Percentiles rank a stretch among this genome's conserved stretches.
Evolutionary conservation across 176 grass and related monocot species (phyloP).

Genomic region (Carex pumila): DNA sequence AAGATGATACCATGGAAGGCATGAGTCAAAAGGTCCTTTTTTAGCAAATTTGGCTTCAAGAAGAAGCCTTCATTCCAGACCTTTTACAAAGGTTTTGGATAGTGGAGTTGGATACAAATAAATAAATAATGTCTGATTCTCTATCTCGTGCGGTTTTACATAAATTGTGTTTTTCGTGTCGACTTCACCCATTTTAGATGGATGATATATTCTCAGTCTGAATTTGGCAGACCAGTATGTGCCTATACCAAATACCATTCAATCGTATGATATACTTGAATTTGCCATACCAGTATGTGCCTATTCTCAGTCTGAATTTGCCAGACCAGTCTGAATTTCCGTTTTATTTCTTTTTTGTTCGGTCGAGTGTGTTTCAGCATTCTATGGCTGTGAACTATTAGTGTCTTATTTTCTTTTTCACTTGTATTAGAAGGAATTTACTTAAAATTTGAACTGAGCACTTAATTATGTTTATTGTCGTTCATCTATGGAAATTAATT

Average conservation of each 20-base stretch:
- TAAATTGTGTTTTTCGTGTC: background rate
- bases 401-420: background rate
- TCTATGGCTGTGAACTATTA: background rate
- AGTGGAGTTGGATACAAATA: slow-evolving; percentile 1
- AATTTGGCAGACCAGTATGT: background rate
- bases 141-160: background rate
- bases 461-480: background rate
- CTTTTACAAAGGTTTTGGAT: slow-evolving; percentile 14
- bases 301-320: background rate
- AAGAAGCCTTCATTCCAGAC: slow-evolving; percentile 10
- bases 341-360: background rate
- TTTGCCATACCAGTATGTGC: too few relatives aligned
- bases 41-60: slow-evolving; percentile 24
- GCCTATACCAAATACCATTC: background rate
- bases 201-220: background rate
- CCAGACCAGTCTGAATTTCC: background rate
- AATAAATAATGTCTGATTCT: background rate
- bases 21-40: slow-evolving; percentile 13
- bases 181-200: background rate
- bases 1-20: slow-evolving; percentile 9
- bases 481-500: background rate
- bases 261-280: too few relatives aligned
- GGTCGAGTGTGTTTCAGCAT: background rate
- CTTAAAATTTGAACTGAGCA: background rate
- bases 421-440: background rate